Base-by-base conservation (phyloP, 148 eudicot genomes). In the Talinum fruticosum region DNA sequence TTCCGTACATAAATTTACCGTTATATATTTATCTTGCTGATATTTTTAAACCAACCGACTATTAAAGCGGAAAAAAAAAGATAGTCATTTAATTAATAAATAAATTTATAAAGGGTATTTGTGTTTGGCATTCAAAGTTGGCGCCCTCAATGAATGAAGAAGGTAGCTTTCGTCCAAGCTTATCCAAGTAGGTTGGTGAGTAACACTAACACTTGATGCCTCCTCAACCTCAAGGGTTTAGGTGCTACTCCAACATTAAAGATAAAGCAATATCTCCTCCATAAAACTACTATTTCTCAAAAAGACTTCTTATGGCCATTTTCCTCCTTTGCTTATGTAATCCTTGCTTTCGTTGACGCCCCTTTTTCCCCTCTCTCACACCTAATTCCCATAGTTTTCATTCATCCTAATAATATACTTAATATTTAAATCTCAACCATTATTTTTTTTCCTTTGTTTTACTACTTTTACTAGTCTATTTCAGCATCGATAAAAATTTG, bases 341-440 rank as follows among this genome's bases (percentile, higher is more conserved):
- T 51, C 57, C 3, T 14, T 51, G n/a, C 57, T 51, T 51, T 51
- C 57, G 21, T 51, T 51, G 23, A 51, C 19, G n/a, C 57, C 4
- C 19, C 15, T 51, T 51, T 51, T 51, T 10, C 13, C 47, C 14
- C n/a, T 15, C 57, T 51, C 0, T 23, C 57, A 51, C n/a, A 66
- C 79, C 65, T 53, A 14, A 51, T 53, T 51, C 76, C 26, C 64
- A 28, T 59, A 41, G 71, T 44, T 66, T 49, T 21, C 23, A 47
- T 30, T n/a, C 49, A 10, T 66, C 14, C n/a, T n/a, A n/a, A 32
- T 45, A 53, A 51, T 15, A 51, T 21, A 41, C 15, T 33, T 75
- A 76, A 76, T 41, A 47, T 8, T n/a, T n/a, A n/a, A n/a, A n/a
- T n/a, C n/a, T n/a, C n/a, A n/a, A n/a, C n/a, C n/a, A n/a, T n/a